Conservation (phyloP, 345 rosid species). For the Eutrema heterophyllum region DNA sequence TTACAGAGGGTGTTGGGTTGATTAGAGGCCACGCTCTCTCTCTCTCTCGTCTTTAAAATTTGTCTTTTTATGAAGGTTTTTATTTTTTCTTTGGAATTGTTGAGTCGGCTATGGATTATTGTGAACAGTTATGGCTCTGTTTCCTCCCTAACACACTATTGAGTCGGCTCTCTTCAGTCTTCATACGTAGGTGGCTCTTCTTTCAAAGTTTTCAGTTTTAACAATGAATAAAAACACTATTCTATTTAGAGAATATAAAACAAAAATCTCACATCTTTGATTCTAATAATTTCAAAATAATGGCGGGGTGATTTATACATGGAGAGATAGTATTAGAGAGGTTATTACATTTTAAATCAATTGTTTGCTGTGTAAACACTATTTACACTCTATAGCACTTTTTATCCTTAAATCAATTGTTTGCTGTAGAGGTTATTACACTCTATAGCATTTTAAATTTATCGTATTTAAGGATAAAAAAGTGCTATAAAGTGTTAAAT, state of each 20-base stretch:
- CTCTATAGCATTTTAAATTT: no score
- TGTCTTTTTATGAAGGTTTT: slow-evolving; percentile 2
- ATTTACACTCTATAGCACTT: no score
- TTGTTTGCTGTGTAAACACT: neutral
- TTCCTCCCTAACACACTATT: neutral
- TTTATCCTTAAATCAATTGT: no score
- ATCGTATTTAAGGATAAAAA: no score
- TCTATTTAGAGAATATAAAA: neutral
- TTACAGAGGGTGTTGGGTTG: slow-evolving; percentile 32
- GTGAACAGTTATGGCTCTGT: slow-evolving; percentile 24
- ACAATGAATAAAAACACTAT: neutral
- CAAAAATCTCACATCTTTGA: neutral
- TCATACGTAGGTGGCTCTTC: slow-evolving; percentile 24
- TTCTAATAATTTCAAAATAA: neutral
- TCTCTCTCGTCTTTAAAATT: slow-evolving; percentile 16
- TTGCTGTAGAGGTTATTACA: no score
- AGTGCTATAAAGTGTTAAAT: no score
- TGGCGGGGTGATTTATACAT: neutral
- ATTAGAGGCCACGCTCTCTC: slow-evolving; percentile 22
- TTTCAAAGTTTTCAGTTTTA: slow-evolving; percentile 12
- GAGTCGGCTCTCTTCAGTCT: slow-evolving; percentile 26
- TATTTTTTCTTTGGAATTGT: neutral
- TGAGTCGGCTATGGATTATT: slow-evolving; percentile 33
- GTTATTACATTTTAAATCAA: neutral
- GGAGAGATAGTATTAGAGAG: neutral